A percentile compares a stretch with the other conserved stretches of the same genome.
phyloP scores from a whole-genome alignment of 192 early-diverging fungal genomes.

The Entomortierella chlamydospora region DNA sequence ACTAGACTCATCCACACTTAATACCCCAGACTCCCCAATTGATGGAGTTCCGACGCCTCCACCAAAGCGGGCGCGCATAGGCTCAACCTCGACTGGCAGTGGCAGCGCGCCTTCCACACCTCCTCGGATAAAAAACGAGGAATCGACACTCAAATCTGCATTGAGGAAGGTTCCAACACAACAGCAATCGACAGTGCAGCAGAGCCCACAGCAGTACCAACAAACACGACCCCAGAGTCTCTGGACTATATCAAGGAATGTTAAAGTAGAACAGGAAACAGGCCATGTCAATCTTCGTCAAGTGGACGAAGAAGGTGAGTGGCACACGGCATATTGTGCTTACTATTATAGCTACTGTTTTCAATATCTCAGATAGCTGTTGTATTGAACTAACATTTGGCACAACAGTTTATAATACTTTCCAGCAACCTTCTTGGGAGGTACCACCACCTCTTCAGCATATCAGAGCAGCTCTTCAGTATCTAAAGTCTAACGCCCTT shows the following conservation, averaged over 20 bases:
- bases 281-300: conserved; percentile 30
- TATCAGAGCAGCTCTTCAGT: conserved; percentile 29
- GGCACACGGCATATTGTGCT: not conserved
- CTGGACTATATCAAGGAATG: conserved; percentile 24
- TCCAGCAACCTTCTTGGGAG: conserved; percentile 29
- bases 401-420: conserved; percentile 28
- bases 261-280: conserved; percentile 32
- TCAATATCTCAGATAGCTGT: not conserved
- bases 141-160: conserved; percentile 21
- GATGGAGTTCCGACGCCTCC: conserved; percentile 14
- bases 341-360: too few relatives aligned
- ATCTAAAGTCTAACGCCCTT: conserved; percentile 41
- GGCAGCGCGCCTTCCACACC: conserved; percentile 47
- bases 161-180: conserved; percentile 38
- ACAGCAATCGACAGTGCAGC: conserved; percentile 1
- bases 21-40: conserved; percentile 9
- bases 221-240: conserved; percentile 14
- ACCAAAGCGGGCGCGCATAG: conserved; percentile 36
- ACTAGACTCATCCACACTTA: conserved; percentile 18
- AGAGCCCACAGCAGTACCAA: not conserved
- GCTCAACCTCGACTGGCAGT: conserved; percentile 12
- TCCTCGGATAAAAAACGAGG: conserved; percentile 37
- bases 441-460: conserved; percentile 43
- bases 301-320: conserved; percentile 45
- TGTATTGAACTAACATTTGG: not conserved